Evolutionary conservation across 805 yeast genomes (phyloP).

Genomic region (Ogataea pini): DNA sequence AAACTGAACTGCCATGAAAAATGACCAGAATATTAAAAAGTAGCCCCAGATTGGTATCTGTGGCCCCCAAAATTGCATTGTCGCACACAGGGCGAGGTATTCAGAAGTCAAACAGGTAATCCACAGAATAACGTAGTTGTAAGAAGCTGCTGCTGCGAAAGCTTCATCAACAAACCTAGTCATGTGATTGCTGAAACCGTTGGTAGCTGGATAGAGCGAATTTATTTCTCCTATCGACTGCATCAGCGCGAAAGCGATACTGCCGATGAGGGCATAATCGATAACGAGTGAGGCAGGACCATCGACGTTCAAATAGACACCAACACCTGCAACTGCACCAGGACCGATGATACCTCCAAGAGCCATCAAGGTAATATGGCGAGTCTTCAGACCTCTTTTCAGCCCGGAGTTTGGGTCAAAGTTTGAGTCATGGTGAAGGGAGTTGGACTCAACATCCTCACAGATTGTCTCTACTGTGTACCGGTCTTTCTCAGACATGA

Average conservation of each 20-base stretch:
- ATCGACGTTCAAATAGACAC: conserved; percentile 44
- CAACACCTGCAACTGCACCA: conserved; percentile 52
- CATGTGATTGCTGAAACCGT: conserved; percentile 47
- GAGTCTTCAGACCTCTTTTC: conserved; percentile 48
- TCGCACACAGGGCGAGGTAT: conserved; percentile 51
- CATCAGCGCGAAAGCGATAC: conserved; percentile 53
- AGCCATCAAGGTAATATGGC: conserved; percentile 52
- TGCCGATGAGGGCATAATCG: conserved; percentile 49
- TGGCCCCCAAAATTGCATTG: conserved; percentile 50
- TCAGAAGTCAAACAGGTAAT: conserved; percentile 51
- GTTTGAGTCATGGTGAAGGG: neutral
- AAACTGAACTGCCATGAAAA: conserved; percentile 48
- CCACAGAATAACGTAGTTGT: conserved; percentile 54
- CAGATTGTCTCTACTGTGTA: neutral
- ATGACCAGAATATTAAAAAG: conserved; percentile 50
- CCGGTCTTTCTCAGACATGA: neutral
- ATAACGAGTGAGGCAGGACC: conserved; percentile 50
- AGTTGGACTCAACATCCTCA: neutral
- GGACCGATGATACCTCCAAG: conserved; percentile 59
- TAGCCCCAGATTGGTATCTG: conserved; percentile 56
- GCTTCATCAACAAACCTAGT: conserved; percentile 51
- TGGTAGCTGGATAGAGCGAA: conserved; percentile 44
- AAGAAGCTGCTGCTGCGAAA: conserved; percentile 52
- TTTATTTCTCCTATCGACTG: conserved; percentile 53
- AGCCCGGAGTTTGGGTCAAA: conserved; percentile 37